Conservation (phyloP, 805 yeast species). For the Wickerhamiella dianesei region DNA sequence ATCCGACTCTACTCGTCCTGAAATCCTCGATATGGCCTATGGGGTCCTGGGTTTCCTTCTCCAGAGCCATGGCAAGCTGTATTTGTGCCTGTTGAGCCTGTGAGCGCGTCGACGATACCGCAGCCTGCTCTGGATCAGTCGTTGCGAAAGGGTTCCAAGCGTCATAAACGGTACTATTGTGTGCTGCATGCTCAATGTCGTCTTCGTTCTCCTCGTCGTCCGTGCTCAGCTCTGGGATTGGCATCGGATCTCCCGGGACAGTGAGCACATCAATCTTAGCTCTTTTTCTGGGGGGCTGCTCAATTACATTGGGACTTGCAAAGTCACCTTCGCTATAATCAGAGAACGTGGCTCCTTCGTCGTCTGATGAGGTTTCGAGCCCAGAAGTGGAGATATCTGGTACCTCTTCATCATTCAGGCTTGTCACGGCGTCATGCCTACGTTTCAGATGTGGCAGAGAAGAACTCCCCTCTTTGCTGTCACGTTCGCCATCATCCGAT, state of each 20-base stretch:
- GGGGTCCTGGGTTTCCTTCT: too few relatives aligned
- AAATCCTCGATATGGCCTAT: conserved; percentile 2
- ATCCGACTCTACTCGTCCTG: conserved; percentile 1
- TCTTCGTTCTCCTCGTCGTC: neutral
- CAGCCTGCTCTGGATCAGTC: neutral
- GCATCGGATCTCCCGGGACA: neutral
- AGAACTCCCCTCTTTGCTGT: too few relatives aligned
- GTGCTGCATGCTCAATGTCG: neutral
- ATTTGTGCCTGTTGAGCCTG: neutral
- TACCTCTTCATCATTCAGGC: too few relatives aligned
- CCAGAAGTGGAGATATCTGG: too few relatives aligned
- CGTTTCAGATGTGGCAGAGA: too few relatives aligned
- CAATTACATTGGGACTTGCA: too few relatives aligned
- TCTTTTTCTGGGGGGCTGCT: neutral
- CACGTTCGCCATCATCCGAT: too few relatives aligned
- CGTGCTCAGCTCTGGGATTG: neutral
- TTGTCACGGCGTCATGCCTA: too few relatives aligned
- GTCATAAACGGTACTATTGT: neutral
- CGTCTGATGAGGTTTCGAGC: too few relatives aligned
- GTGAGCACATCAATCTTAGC: neutral
- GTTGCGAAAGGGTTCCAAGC: conserved; percentile 1
- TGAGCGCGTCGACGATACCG: neutral
- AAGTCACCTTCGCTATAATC: too few relatives aligned
- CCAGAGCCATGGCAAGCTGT: neutral
- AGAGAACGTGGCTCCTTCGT: too few relatives aligned